Evolutionary conservation across 2,329 filamentous ascomycete species (phyloP).

Genomic region (Harringtonia lauricola): DNA sequence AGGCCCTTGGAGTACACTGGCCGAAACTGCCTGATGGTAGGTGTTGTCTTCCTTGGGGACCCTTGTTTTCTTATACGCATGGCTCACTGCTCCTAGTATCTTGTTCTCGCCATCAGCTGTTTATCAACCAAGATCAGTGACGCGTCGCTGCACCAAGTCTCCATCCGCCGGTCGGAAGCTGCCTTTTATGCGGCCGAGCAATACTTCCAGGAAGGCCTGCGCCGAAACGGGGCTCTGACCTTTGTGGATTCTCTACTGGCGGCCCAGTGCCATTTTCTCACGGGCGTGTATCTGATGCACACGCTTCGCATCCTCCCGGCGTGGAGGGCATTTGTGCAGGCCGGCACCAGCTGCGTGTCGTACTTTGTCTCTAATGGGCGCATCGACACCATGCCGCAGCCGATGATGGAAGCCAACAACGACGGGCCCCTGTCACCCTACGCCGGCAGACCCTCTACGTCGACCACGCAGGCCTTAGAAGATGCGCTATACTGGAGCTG

Average conservation of each 20-base stretch:
- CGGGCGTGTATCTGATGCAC: slow-evolving; percentile 6
- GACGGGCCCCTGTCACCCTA: not conserved
- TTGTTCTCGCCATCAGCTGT: slow-evolving; percentile 34
- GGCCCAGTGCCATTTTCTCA: slow-evolving; percentile 35
- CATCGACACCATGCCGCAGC: not conserved
- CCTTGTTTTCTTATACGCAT: not conserved
- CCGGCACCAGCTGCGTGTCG: slow-evolving; percentile 4
- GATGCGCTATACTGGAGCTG: slow-evolving; percentile 7
- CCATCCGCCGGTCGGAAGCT: slow-evolving; percentile 17
- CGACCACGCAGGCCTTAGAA: slow-evolving; percentile 3
- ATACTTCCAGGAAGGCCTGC: slow-evolving; percentile 37
- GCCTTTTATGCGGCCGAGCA: slow-evolving; percentile 26
- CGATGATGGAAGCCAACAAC: not conserved
- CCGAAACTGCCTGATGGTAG: slow-evolving; percentile 23
- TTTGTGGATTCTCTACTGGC: slow-evolving; percentile 29
- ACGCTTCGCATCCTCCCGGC: slow-evolving; percentile 5
- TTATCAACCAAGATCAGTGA: slow-evolving; percentile 26
- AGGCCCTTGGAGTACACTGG: slow-evolving; percentile 32
- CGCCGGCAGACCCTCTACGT: not conserved
- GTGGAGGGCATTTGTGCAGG: slow-evolving; percentile 6
- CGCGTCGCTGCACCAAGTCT: slow-evolving; percentile 21
- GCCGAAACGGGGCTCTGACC: slow-evolving; percentile 32
- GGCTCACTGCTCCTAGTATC: slow-evolving; percentile 13
- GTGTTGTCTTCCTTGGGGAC: not conserved
- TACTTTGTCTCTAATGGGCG: slow-evolving; percentile 1